Evolutionary conservation across 495 filamentous ascomycete genomes (phyloP), one percentile per base, ranked within the genome.

Genomic region (Podospora sp.): DNA sequence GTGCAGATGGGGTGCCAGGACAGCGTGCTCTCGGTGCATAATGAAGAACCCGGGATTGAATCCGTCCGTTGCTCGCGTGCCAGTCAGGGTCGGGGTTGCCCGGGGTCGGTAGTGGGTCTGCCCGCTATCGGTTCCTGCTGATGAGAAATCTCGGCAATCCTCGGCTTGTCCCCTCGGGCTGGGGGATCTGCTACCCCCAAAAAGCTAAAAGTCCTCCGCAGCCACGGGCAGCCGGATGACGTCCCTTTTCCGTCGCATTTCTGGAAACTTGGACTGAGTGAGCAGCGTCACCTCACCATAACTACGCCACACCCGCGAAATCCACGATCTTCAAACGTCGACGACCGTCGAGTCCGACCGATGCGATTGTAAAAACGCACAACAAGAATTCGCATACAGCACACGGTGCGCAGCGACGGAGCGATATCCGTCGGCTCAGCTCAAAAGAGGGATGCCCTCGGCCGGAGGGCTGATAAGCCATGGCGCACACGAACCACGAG

Each of bases 361-460:
- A 59, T 59, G 56, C 56, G 56, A 59, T 56, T 50, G 57, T 68
- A 71, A 63, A n/a, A 65, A 56, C 62, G 29, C 56, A 21, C 25
- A 63, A 27, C 14, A 1, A 55, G 16, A 50, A 24, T 22, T 46
- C 26, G 33, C 63, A 49, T 36, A 36, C 21, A 57, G 57, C 63
- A 36, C 59, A 46, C 11, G 29, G 29, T 46, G 49, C 57, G 25
- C 61, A 25, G 18, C 67, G 56, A 60, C 68, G 57, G 68, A 70
- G 65, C 66, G 59, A 69, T 26, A 29, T 66, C 67, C 63, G 69
- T 56, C 63, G 29, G 18, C 25, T 62, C 36, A 16, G 18, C 51
- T 65, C 63, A 58, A 71, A 73, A 72, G 77, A 59, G 81, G 78
- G 75, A 85, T 84, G 80, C 78, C 83, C 77, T 73, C 79, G 79